phyloP scores from a whole-genome alignment of 2,329 filamentous ascomycete genomes.

The Alternaria sp. region DNA sequence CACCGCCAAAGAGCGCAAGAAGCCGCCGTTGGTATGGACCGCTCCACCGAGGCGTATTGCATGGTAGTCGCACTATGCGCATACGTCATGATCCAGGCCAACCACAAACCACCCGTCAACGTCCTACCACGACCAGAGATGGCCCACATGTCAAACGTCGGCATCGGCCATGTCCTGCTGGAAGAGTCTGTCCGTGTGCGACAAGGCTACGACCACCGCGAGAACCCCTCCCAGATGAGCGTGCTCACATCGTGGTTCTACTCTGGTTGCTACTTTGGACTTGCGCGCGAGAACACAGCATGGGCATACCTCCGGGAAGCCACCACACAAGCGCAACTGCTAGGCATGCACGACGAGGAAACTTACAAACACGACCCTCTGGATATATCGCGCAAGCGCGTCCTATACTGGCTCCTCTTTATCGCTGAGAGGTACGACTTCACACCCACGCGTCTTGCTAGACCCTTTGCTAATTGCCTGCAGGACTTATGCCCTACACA shows the following conservation, averaged over 20 bases:
- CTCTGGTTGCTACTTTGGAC: conserved; percentile 66
- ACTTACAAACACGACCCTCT: conserved; percentile 59
- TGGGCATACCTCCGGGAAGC: conserved; percentile 69
- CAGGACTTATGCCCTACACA: conserved; percentile 68
- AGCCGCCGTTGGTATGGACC: conserved; percentile 59
- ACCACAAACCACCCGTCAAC: conserved; percentile 52
- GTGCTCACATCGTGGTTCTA: conserved; percentile 69
- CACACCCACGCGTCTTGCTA: neutral
- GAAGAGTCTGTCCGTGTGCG: conserved; percentile 65
- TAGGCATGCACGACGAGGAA: conserved; percentile 65
- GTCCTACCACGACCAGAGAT: conserved; percentile 55
- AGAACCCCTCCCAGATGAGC: conserved; percentile 61
- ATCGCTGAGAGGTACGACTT: conserved; percentile 62
- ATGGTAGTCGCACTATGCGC: conserved; percentile 60
- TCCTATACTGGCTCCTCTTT: conserved; percentile 69
- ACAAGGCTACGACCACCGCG: conserved; percentile 64
- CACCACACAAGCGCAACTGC: conserved; percentile 64
- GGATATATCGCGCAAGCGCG: conserved; percentile 61
- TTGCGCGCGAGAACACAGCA: conserved; percentile 66
- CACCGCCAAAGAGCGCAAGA: conserved; percentile 61
- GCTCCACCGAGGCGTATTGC: conserved; percentile 63
- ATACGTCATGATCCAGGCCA: conserved; percentile 58
- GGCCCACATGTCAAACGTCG: conserved; percentile 51
- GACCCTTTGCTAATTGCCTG: conserved; percentile 7
- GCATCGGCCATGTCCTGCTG: conserved; percentile 62